Evolutionary conservation across 1,284 basidiomycete species (phyloP).

Genomic region (Xanthoconium separans): DNA sequence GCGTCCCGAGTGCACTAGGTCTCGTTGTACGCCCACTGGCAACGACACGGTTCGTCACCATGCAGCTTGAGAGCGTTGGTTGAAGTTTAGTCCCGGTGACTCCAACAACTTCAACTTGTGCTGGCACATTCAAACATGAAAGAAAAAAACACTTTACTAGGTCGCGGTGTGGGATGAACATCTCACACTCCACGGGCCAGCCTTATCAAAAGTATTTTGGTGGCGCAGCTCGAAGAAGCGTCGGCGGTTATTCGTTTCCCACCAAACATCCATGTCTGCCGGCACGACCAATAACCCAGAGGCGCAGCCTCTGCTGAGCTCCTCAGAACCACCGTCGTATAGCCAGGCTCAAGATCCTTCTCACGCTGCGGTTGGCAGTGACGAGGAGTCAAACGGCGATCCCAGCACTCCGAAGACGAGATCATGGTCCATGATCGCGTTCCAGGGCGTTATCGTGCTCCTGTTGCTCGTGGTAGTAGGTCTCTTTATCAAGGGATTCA

Average conservation of each 20-base stretch:
- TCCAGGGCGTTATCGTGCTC: constrained; percentile 36
- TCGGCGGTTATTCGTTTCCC: constrained; percentile 1
- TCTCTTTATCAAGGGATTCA: constrained; percentile 66
- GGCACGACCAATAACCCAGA: constrained; percentile 13
- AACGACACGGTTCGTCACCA: too few relatives aligned
- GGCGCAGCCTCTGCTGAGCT: constrained; percentile 23
- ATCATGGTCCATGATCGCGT: constrained; percentile 19
- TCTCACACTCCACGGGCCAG: too few relatives aligned
- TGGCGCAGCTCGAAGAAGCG: not conserved
- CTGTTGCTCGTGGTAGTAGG: constrained; percentile 40
- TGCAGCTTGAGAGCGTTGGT: too few relatives aligned
- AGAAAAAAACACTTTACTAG: too few relatives aligned
- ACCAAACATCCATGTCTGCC: constrained; percentile 23
- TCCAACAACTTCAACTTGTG: too few relatives aligned
- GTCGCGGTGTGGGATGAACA: not conserved
- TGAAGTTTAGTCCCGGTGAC: too few relatives aligned
- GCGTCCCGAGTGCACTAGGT: too few relatives aligned
- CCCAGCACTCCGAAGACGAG: constrained; percentile 3
- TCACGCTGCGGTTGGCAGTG: constrained; percentile 1
- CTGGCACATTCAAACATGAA: too few relatives aligned
- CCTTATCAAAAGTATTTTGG: too few relatives aligned
- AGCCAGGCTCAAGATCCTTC: not conserved
- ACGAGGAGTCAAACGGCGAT: constrained; percentile 20
- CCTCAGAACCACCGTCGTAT: constrained; percentile 16
- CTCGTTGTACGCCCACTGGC: too few relatives aligned